Evolutionary conservation across 2,329 filamentous ascomycete genomes (phyloP), one percentile per base, ranked within the genome.

Genomic region (Pseudogymnoascus sp.): DNA sequence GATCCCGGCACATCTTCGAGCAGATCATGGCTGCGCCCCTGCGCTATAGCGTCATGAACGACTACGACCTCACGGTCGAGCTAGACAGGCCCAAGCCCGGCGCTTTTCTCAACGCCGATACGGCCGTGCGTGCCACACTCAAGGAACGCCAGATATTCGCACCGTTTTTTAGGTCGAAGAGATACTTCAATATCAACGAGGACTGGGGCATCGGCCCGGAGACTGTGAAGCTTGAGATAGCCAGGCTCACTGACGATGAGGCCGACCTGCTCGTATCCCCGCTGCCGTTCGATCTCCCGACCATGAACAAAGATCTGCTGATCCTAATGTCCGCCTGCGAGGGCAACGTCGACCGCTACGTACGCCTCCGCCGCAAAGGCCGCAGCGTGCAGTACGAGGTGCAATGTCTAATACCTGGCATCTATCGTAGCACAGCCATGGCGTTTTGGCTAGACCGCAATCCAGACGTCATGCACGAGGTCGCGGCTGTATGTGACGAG

Each of bases 291-390:
- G 72, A 79, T 62, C 70, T 79, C 7, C 77, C 77, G 1, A 65
- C 69, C 0, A 65, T 74, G 2, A 70, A 77, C 36, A 79, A 79
- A 60, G 73, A 77, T 48, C 36, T 76, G 0, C 69, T 79, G 0
- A 76, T 79, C 11, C 66, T 71, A 4, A 71, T 75, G 62, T 75
- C 77, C 0, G 77, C 76, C 0, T 78, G 74, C 21, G 64, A 71
- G 0, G 77, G 77, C 1, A 72, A 79, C 19, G 65, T 79, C 5
- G 77, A 80, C 51, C 73, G 77, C 2, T 79, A 78, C 43, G 21
- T 63, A 0, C 73, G 77, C 0, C 69, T 80, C 0, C 68, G 70
- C 14, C 68, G 34, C 41, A 21, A 43, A 43, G 41, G 16, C 41
- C 41, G 41, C 41, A 21, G 41, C 41, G 41, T 76, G 2, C 1